Evolutionary conservation across 768 basidiomycete genomes (phyloP).

Genomic region (Leccinum subtestaceum): DNA sequence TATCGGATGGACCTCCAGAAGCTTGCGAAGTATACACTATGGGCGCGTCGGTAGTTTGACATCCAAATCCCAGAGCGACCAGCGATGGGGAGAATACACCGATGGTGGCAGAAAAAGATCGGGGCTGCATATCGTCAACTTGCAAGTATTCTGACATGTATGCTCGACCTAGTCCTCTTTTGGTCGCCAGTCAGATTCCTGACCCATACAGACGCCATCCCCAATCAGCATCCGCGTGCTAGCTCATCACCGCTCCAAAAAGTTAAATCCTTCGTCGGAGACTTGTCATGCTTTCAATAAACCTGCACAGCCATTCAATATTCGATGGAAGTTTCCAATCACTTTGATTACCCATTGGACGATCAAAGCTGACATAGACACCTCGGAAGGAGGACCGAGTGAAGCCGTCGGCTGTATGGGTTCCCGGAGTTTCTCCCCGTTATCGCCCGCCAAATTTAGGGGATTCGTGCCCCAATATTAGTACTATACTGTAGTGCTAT

Average conservation of each 20-base stretch:
- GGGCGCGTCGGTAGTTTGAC: neutral
- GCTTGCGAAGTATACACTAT: constrained; percentile 18
- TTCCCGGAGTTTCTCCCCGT: neutral
- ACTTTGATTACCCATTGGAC: neutral
- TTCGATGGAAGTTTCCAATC: neutral
- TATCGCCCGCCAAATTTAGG: neutral
- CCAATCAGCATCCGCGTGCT: neutral
- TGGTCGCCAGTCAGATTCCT: neutral
- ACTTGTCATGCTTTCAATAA: neutral
- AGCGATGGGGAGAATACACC: neutral
- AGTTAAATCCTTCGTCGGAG: neutral
- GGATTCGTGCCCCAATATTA: neutral
- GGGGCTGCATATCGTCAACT: neutral
- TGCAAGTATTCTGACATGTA: neutral
- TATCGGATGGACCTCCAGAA: constrained; percentile 16
- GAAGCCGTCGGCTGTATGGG: neutral
- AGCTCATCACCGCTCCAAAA: neutral
- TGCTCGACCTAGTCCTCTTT: neutral
- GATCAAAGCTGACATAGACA: neutral
- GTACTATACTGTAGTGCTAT: neutral
- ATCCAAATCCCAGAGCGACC: neutral
- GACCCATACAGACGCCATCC: neutral
- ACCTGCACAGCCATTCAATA: neutral
- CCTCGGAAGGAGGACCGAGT: neutral
- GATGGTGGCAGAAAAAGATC: neutral